phyloP scores from a whole-genome alignment of 1,284 basidiomycete species.

The Naganishia sp. region DNA sequence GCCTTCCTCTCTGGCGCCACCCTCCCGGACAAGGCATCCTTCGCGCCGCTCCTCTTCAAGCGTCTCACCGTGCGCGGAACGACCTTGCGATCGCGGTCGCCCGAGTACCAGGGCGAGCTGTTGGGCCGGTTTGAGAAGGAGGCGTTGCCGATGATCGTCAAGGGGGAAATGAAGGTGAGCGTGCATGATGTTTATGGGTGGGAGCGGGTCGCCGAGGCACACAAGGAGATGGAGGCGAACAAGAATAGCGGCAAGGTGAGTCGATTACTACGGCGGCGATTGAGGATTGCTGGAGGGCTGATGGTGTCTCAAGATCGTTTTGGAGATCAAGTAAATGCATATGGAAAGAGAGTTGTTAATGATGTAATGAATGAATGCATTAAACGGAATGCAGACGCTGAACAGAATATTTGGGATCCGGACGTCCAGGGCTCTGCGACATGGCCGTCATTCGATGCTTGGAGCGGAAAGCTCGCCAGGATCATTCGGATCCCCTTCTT shows the following conservation, averaged over 20 bases:
- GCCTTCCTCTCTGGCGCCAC: constrained; percentile 61
- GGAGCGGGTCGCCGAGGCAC: constrained; percentile 79
- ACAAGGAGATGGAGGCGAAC: constrained; percentile 82
- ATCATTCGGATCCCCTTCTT: too few species aligned
- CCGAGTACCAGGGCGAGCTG: constrained; percentile 76
- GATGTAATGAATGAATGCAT: too few species aligned
- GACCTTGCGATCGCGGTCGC: constrained; percentile 76
- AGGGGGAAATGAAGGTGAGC: constrained; percentile 63
- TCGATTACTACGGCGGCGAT: too few species aligned
- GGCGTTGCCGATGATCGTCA: constrained; percentile 64
- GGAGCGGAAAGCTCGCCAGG: too few species aligned
- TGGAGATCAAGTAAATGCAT: constrained; percentile 29
- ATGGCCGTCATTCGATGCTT: too few species aligned
- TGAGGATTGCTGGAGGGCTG: too few species aligned
- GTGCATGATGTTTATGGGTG: constrained; percentile 82
- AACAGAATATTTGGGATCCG: too few species aligned
- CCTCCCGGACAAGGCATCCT: constrained; percentile 63
- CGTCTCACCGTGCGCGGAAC: constrained; percentile 86
- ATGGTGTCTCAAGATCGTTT: constrained; percentile 18
- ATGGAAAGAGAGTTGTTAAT: too few species aligned
- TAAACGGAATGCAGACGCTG: too few species aligned
- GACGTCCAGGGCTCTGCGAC: too few species aligned
- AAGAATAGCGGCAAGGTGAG: constrained; percentile 64
- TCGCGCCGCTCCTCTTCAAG: constrained; percentile 72
- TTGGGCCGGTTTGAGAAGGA: constrained; percentile 65